Base-by-base conservation (phyloP, 108 stramenopile genomes). In the Cyclotella cryptica region DNA sequence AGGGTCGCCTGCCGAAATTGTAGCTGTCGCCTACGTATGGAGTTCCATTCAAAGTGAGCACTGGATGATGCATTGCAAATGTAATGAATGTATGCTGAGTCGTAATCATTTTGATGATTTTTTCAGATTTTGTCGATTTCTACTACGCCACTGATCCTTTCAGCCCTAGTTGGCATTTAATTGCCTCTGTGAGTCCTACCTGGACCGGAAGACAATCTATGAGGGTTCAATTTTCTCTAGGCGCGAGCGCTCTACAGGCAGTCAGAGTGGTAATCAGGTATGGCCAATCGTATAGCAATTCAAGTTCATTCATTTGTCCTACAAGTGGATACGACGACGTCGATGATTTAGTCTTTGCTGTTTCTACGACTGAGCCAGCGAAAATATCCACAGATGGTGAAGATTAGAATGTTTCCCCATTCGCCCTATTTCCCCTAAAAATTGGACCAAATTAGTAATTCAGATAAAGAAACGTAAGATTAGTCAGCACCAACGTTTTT, bases 241-340 rank as follows among this genome's bases (percentile, higher is more conserved):
- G 14, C 22, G 27, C 27, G 57, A 28, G 57, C 8, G 22, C 13
- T 22, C 57, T 58, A 11, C 57, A 58, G 27, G 57, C 26, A 8
- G 49, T 68, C 5, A 17, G 67, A 68, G 49, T 52, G 13, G 49
- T 68, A 15, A 30, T 68, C 9, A 13, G 67, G 18, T 68, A 53
- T 19, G n/a, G 52, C 18, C 28, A 30, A 28, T 30, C 19, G 35
- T 47, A 27, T n/a, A 51, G 64, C 43, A 65, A 27, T 10, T 43
- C 64, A 27, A 68, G 29, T 52, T 26, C 64, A 22, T 65, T 65
- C 24, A 43, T 24, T 19, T 68, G 67, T n/a, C 67, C 67, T 39
- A 30, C 67, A 35, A 39, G 67, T 29, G 67, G 49, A n/a, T 68
- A 68, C 49, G 67, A 68, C 17, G 67, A 68, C 30, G 40, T 68